phyloP scores from a whole-genome alignment of 257 asterid genomes.

The Nicotiana benthamiana region DNA sequence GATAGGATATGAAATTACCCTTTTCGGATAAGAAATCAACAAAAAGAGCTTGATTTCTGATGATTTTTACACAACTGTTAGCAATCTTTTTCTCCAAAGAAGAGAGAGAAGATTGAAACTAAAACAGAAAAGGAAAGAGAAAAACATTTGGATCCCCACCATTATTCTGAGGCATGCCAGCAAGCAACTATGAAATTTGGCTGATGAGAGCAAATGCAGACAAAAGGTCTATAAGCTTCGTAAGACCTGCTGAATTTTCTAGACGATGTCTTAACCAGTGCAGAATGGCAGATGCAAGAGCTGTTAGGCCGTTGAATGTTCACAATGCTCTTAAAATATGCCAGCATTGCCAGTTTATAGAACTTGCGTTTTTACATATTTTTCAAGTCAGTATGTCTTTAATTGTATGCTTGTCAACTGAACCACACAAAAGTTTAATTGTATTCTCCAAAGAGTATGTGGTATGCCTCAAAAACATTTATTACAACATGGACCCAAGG shows the following conservation, averaged over 20 bases:
- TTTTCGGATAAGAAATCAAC: conserved; percentile 17
- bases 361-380: background rate
- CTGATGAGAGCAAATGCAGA: background rate
- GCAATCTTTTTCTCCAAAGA: background rate
- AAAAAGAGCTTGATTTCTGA: conserved; percentile 6
- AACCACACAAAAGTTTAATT: background rate
- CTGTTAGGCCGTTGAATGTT: background rate
- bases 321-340: background rate
- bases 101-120: background rate
- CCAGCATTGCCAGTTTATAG: background rate
- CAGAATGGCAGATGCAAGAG: background rate
- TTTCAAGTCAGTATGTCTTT: background rate
- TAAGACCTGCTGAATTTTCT: background rate
- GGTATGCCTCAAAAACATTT: background rate
- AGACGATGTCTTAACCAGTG: background rate
- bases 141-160: background rate
- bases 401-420: background rate
- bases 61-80: background rate
- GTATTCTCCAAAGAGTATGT: background rate
- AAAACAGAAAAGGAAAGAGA: background rate
- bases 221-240: background rate
- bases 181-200: background rate
- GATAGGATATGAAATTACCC: conserved; percentile 63
- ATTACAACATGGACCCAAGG: background rate
- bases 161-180: background rate